These are phyloP conservation scores for Trichoderma semiorbis DNA, from an alignment of 2,329 filamentous ascomycete species.

Conservation along the genomic window DNA sequence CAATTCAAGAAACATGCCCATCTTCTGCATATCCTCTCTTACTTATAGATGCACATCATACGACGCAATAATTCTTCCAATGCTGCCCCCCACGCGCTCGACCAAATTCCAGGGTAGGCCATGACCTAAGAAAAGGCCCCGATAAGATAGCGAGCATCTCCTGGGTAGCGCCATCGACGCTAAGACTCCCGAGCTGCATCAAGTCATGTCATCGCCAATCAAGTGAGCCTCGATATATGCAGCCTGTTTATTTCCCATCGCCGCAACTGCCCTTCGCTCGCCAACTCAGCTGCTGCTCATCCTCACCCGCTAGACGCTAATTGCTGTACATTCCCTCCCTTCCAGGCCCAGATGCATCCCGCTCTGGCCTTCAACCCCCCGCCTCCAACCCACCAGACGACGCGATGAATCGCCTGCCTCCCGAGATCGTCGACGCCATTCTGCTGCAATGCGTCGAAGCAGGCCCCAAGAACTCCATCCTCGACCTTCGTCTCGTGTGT, in stretches of 20 bases:
- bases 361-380: background rate
- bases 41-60: background rate
- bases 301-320: background rate
- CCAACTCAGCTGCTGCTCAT: background rate
- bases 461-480: conserved; percentile 43
- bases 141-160: conserved; percentile 3
- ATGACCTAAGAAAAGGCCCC: background rate
- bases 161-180: conserved; percentile 8
- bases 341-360: conserved; percentile 11
- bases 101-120: background rate
- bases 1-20: background rate
- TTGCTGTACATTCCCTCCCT: background rate
- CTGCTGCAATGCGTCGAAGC: conserved; percentile 41
- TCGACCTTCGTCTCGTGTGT: conserved; percentile 48
- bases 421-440: conserved; percentile 47
- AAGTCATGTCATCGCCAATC: conserved; percentile 12
- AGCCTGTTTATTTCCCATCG: background rate
- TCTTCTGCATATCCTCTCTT: background rate
- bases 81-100: background rate
- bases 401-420: conserved; percentile 45
- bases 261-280: background rate
- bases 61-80: background rate
- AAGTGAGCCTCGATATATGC: background rate
- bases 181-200: background rate
- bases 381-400: background rate